Base-by-base conservation (phyloP, 208 protist species). In the Acanthamoeba healyi region DNA sequence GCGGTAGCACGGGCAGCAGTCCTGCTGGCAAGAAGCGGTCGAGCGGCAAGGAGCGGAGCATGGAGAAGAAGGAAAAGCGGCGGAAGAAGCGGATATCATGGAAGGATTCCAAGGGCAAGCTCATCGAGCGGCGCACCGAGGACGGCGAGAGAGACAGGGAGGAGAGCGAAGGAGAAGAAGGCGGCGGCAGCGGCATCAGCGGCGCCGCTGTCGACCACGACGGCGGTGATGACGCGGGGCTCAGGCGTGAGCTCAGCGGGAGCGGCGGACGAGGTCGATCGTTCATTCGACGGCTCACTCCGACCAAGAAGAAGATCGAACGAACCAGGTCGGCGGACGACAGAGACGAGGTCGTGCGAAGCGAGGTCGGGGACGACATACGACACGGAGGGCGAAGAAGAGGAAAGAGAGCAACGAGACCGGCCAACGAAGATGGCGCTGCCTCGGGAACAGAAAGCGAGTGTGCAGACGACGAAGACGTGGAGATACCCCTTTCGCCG, bases 51-150 rank as follows among this genome's bases (percentile, higher is more conserved):
- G 58, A 67, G 29, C 3, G 29, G 58, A 14, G 29, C 29, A 3
- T 44, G 9, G 44, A 44, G 44, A 82, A 82, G 72, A 82, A 82
- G 40, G 40, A 82, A 22, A 82, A 82, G 72, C 38, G 44, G 34
- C 19, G 44, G 72, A 36, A 34, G 44, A 82, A 82, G 44, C 72
- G 72, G 26, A 82, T 44, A 36, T 82, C 72, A 22, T 54, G 44
- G 44, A 44, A 82, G 44, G 44, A 82, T 19, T 9, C 40, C 26
- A 82, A 82, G 44, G 72, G 72, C 72, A 82, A 82, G 44, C n/a
- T 67, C 12, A 67, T 67, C 58, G 72, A 81, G 42, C 38, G 42
- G 38, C 17, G 72, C 2, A 36, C 2, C 42, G 72, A n/a, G 5
- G 24, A 81, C 42, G 42, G 24, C 26, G 42, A 34, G 22, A 24